Evolutionary conservation across 2,329 filamentous ascomycete species (phyloP), one percentile per base, ranked within the genome.

Genomic region (Macrophomina pseudophaseolina): DNA sequence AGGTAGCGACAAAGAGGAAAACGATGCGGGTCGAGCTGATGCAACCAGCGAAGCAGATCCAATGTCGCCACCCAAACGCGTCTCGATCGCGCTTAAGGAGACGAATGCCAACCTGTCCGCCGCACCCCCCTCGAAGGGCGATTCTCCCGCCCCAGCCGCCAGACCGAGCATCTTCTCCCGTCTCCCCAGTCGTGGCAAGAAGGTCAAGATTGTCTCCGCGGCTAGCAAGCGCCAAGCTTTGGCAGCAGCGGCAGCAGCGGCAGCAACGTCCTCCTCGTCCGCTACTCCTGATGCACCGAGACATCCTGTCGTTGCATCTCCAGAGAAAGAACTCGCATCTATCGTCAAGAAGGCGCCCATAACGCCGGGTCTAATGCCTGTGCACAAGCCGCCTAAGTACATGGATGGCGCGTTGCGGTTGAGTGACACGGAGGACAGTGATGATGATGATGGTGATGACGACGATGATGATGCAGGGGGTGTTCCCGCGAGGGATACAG

Each of bases 181-280:
- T n/a, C 14, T 44, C n/a, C 49, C 28, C 30, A 33, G 49, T 12
- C 67, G 68, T 3, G 71, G 76, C n/a, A 77, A 75, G 69, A 78
- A 77, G 56, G 75, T 78, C 67, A 79, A 76, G 64, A 74, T 78
- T 28, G 72, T 77, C n/a, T 58, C 64, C 4, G 64, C 51, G 5
- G 51, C 51, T n/a, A 48, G 40, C 33, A 65, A 28, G 52, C 32
- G 51, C 5, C 18, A 28, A 23, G 32, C 35, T n/a, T 23, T 23
- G 23, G 23, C 23, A 23, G 23, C 23, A 23, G 23, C 23, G 23
- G 23, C 23, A 23, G 23, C 23, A 23, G 23, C 23, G n/a, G 42
- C 40, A 0, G 14, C 32, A 3, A 14, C 44, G 18, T 48, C 62
- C 28, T 28, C 38, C 33, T 8, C 35, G 23, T 33, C 63, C n/a